These are phyloP conservation scores for Nyssa sinensis DNA, from an alignment of 148 eudicot genomes.

Conservation along the genomic window DNA sequence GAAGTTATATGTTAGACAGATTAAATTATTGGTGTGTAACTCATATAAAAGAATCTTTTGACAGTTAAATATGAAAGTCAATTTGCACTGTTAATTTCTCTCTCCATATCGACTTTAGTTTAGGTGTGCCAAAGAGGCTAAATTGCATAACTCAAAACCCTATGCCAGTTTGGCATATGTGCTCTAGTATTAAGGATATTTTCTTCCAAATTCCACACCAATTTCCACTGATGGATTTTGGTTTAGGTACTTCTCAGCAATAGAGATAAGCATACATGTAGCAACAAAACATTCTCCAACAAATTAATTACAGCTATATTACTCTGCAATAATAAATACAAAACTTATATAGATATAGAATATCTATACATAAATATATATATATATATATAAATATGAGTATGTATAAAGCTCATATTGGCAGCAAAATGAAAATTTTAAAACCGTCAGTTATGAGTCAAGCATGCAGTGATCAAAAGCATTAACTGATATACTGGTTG, in stretches of 20 bases:
- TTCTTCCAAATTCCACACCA: neutral
- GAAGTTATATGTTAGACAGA: too few species aligned
- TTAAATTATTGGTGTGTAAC: too few species aligned
- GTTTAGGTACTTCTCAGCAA: constrained; percentile 5
- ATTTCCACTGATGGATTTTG: constrained; percentile 3
- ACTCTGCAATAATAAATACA: neutral
- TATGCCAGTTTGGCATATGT: neutral
- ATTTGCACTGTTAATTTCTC: neutral
- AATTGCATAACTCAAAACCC: neutral
- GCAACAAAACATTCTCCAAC: neutral
- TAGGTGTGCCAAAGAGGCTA: neutral
- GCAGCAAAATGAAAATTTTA: neutral
- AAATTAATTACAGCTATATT: neutral
- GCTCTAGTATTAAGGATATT: neutral
- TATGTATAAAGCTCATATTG: neutral
- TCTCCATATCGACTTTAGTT: neutral
- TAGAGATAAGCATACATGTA: neutral
- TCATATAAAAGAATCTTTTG: too few species aligned
- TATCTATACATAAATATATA: neutral
- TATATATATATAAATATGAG: neutral
- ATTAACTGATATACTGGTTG: too few species aligned
- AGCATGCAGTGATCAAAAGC: neutral
- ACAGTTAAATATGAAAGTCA: neutral
- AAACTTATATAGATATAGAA: neutral
- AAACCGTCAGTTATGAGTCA: neutral